These are phyloP conservation scores for Emergomyces africanus DNA, from an alignment of 2,329 filamentous ascomycete species.

Conservation along the genomic window DNA sequence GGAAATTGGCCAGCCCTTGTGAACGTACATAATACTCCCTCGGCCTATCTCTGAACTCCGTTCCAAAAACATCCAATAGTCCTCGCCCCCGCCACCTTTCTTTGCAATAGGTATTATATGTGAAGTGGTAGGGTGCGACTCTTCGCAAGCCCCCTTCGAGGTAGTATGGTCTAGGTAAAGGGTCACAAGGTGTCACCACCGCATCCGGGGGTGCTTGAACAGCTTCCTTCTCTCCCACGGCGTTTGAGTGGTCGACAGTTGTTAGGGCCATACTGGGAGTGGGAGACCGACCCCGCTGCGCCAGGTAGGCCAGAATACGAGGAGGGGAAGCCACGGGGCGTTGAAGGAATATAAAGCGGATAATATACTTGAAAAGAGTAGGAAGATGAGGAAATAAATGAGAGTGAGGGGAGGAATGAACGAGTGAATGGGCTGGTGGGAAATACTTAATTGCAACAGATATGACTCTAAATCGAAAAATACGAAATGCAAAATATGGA, in stretches of 20 bases:
- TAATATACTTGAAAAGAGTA: neutral
- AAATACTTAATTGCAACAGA: neutral
- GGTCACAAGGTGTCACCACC: constrained; percentile 24
- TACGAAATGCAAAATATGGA: neutral
- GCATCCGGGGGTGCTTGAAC: constrained; percentile 18
- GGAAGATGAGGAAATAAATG: neutral
- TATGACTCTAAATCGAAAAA: neutral
- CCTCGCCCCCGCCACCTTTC: constrained; percentile 76
- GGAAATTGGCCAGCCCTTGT: neutral
- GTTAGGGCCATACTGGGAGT: constrained; percentile 27
- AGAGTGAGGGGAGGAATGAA: neutral
- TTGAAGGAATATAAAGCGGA: neutral
- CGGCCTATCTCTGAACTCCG: constrained; percentile 83
- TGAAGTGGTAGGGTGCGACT: constrained; percentile 78
- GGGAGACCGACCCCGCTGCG: constrained; percentile 22
- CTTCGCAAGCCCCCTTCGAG: constrained; percentile 72
- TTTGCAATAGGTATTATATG: constrained; percentile 92
- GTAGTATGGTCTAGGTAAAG: constrained; percentile 61
- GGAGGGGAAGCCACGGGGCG: constrained; percentile 25
- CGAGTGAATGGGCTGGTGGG: neutral
- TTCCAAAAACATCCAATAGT: constrained; percentile 75
- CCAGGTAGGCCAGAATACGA: constrained; percentile 28
- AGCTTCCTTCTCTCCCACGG: constrained; percentile 14
- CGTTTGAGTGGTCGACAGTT: constrained; percentile 15
- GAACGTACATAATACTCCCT: constrained; percentile 66